Percentiles rank a stretch among this genome's conserved stretches.
Conservation (phyloP, 805 yeast genomes). For the Saccharomycopsis selenospora region DNA sequence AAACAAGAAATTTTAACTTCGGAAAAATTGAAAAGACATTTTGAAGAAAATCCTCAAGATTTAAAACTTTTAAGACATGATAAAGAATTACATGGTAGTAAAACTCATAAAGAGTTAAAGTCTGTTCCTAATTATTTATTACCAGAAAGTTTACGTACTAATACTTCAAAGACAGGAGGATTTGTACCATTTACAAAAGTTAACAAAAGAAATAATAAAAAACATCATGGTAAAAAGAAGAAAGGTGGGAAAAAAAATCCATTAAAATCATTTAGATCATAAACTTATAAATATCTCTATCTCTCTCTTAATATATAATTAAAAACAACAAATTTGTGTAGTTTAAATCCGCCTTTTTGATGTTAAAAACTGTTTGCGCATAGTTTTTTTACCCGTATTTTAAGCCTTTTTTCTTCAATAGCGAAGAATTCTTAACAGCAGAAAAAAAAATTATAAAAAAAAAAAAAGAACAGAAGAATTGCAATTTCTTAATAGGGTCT, state of each 20-base stretch:
- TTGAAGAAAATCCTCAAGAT: constrained; percentile 96
- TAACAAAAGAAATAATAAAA: constrained; percentile 30
- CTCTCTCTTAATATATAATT: no score
- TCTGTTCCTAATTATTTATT: constrained; percentile 88
- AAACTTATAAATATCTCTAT: no score
- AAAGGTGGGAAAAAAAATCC: constrained; percentile 50
- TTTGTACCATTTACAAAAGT: constrained; percentile 63
- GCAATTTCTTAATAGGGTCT: no score
- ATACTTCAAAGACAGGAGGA: constrained; percentile 48
- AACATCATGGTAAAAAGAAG: constrained; percentile 24
- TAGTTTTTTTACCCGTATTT: no score
- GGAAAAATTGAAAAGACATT: constrained; percentile 86
- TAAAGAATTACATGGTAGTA: constrained; percentile 73
- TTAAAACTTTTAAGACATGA: constrained; percentile 85
- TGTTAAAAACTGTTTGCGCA: no score
- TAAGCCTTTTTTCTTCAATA: no score
- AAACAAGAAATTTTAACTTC: constrained; percentile 80
- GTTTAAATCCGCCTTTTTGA: no score
- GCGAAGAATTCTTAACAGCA: no score
- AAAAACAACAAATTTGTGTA: no score
- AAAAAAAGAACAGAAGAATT: no score
- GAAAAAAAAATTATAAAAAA: no score
- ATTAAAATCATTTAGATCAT: no score
- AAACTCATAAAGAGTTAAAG: constrained; percentile 79
- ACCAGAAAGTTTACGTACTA: constrained; percentile 66